phyloP scores from a whole-genome alignment of 306 rosid species.

The Trichosanthes cucumerina region DNA sequence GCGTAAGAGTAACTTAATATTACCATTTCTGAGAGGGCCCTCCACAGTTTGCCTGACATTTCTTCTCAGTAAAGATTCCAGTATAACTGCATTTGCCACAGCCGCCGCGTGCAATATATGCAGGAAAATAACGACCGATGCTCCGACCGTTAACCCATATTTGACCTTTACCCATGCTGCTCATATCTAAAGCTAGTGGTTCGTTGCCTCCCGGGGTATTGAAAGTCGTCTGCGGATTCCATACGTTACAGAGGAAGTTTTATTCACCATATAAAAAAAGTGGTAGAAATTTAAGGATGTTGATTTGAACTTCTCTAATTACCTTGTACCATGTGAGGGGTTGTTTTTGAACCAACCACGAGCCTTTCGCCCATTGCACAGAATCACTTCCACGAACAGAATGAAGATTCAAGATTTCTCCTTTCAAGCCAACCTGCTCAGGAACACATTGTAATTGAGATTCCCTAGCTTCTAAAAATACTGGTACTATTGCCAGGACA shows the following conservation, averaged over 20 bases:
- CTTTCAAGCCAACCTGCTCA: slow-evolving; percentile 70
- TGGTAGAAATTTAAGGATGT: slow-evolving; percentile 5
- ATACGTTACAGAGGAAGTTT: not conserved
- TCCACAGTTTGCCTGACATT: slow-evolving; percentile 60
- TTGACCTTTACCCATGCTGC: slow-evolving; percentile 90
- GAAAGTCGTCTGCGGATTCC: slow-evolving; percentile 46
- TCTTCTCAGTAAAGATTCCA: slow-evolving; percentile 53
- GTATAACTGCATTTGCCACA: slow-evolving; percentile 65
- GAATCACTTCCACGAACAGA: slow-evolving; percentile 63
- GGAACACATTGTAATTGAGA: not conserved
- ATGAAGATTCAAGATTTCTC: slow-evolving; percentile 59
- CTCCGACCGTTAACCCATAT: slow-evolving; percentile 79
- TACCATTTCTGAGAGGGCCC: slow-evolving; percentile 85
- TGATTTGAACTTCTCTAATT: slow-evolving; percentile 7
- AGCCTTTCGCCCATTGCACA: slow-evolving; percentile 64
- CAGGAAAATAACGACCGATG: slow-evolving; percentile 92
- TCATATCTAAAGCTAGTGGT: slow-evolving; percentile 86
- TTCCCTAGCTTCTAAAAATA: not conserved
- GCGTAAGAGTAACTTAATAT: slow-evolving; percentile 9
- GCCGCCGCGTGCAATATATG: slow-evolving; percentile 40
- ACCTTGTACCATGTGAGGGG: slow-evolving; percentile 98
- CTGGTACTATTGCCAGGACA: not conserved
- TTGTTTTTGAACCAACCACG: slow-evolving; percentile 45
- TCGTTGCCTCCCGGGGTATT: slow-evolving; percentile 55
- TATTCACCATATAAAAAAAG: slow-evolving; percentile 5